phyloP scores from a whole-genome alignment of 1,139 yeast genomes.

The Tardiomyces digboiensis region DNA sequence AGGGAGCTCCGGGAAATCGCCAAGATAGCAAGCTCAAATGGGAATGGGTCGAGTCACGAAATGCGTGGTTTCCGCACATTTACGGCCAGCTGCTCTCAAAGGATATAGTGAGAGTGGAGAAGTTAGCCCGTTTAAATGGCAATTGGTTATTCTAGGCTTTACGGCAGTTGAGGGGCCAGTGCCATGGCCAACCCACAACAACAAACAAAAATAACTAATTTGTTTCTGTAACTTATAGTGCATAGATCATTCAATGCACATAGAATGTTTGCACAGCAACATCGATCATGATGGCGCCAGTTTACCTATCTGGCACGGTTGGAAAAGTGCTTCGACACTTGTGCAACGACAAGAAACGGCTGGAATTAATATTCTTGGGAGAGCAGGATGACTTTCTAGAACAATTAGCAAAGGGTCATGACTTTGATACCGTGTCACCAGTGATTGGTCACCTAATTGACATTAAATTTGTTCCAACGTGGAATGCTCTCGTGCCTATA shows the following conservation, averaged over 20 bases:
- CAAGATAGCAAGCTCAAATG: conserved; percentile 17
- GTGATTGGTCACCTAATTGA: neutral
- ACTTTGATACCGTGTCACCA: neutral
- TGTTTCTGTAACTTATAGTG: neutral
- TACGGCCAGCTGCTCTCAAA: conserved; percentile 20
- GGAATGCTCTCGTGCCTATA: neutral
- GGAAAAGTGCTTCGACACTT: neutral
- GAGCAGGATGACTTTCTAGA: neutral
- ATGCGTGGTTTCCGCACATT: conserved; percentile 19
- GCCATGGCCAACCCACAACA: neutral
- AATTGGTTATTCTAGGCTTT: neutral
- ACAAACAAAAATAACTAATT: neutral
- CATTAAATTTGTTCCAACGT: neutral
- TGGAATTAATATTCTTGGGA: neutral
- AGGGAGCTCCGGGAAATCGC: conserved; percentile 20
- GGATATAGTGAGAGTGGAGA: conserved; percentile 14
- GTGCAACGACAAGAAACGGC: neutral
- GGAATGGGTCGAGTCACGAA: conserved; percentile 20
- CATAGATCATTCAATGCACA: neutral
- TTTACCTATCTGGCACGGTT: neutral
- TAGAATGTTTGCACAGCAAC: neutral
- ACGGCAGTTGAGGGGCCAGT: neutral
- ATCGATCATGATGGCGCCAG: neutral
- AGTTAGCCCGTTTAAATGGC: neutral
- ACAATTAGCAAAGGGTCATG: neutral